These are phyloP conservation scores for Neoboletus magnificus DNA, from an alignment of 768 basidiomycete species.

Conservation along the genomic window DNA sequence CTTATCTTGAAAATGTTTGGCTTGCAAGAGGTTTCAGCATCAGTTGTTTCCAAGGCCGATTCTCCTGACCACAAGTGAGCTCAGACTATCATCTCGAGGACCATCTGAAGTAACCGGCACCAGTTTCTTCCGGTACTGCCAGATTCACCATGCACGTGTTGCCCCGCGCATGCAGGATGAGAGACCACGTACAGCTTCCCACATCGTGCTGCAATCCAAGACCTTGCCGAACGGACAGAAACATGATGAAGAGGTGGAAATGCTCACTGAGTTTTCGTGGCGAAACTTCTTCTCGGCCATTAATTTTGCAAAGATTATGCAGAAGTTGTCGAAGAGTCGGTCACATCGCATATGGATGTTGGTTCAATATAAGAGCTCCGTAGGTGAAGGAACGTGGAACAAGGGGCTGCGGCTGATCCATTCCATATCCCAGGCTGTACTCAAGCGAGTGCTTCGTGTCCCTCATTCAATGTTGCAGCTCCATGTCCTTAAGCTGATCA, in stretches of 20 bases:
- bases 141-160: slow-evolving; percentile 69
- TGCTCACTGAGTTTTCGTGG: slow-evolving; percentile 95
- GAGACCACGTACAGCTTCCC: slow-evolving; percentile 57
- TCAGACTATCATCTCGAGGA: not conserved
- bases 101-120: slow-evolving; percentile 5
- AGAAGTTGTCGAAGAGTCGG: slow-evolving; percentile 93
- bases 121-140: slow-evolving; percentile 97
- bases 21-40: slow-evolving; percentile 82
- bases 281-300: slow-evolving; percentile 96
- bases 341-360: slow-evolving; percentile 95
- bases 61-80: slow-evolving; percentile 79
- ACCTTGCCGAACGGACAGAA: slow-evolving; percentile 69
- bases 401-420: slow-evolving; percentile 3
- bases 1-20: slow-evolving; percentile 98
- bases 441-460: slow-evolving; percentile 92
- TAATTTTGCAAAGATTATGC: slow-evolving; percentile 97
- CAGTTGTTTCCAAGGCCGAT: slow-evolving; percentile 87
- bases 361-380: slow-evolving; percentile 97
- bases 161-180: slow-evolving; percentile 61
- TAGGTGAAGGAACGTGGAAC: slow-evolving; percentile 37
- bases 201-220: slow-evolving; percentile 53
- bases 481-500: slow-evolving; percentile 94
- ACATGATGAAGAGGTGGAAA: slow-evolving; percentile 84
- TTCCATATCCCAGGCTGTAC: slow-evolving; percentile 64
- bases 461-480: slow-evolving; percentile 92